Conservation (phyloP, 2,329 filamentous ascomycete species). For the Raffaelea arxii region DNA sequence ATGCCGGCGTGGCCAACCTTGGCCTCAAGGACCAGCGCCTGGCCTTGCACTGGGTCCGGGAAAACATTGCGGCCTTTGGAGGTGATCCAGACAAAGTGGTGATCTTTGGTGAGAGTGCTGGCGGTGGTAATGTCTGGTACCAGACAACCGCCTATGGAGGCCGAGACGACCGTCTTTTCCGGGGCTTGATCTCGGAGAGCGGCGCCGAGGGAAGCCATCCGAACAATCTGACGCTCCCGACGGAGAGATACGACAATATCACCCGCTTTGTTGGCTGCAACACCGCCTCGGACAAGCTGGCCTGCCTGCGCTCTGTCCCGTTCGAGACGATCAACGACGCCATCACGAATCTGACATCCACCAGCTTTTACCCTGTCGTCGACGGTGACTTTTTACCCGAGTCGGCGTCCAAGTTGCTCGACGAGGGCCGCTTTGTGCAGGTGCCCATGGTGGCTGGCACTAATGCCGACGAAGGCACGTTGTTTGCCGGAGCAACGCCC, state of each 20-base stretch:
- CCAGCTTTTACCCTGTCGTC: constrained; percentile 16
- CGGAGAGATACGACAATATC: constrained; percentile 11
- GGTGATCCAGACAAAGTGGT: constrained; percentile 36
- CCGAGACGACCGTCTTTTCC: constrained; percentile 41
- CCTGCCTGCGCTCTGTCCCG: constrained; percentile 21
- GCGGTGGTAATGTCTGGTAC: constrained; percentile 35
- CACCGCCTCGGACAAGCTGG: not conserved
- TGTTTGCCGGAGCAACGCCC: not conserved
- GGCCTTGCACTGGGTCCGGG: constrained; percentile 38
- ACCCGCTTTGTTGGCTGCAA: not conserved
- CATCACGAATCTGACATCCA: not conserved
- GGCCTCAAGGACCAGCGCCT: constrained; percentile 39
- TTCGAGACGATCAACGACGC: constrained; percentile 16
- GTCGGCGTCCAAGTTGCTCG: not conserved
- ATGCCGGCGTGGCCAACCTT: constrained; percentile 36
- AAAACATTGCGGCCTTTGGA: constrained; percentile 38
- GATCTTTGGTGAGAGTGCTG: constrained; percentile 43
- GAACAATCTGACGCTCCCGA: constrained; percentile 18
- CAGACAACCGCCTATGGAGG: constrained; percentile 38
- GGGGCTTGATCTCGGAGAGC: constrained; percentile 32
- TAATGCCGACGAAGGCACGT: constrained; percentile 12
- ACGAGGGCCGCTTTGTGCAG: constrained; percentile 21
- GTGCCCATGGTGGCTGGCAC: constrained; percentile 2
- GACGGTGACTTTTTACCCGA: constrained; percentile 29
- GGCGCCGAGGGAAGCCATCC: constrained; percentile 21